Evolutionary conservation across 2,329 filamentous ascomycete genomes (phyloP), one percentile per base, ranked within the genome.

Genomic region (Botrytis fragariae): DNA sequence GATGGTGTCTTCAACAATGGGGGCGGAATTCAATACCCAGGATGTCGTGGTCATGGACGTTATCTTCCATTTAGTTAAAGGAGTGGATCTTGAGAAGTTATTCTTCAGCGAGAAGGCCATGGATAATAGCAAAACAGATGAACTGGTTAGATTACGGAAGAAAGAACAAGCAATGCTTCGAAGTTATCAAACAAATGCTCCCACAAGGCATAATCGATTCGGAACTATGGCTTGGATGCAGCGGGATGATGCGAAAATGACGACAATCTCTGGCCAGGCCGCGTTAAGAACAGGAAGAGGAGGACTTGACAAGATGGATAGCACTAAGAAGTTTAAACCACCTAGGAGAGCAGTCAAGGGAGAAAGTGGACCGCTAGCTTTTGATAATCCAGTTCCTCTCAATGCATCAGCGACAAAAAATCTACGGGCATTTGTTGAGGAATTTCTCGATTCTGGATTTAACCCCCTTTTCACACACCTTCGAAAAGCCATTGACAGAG

Each of bases 201-300:
- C 95, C 0, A 95, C 94, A 4, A 87, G 96, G 65, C 96, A 99
- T 82, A 97, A 95, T 78, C 89, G 96, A 48, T 99, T 98, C 79
- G 96, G 96, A 4, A 97, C 95, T 18, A 98, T 98, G 93, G 90
- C 98, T 48, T 98, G 95, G 95, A 90, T 99, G 54, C 94, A 97
- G 83, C 87, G 95, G 72, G 92, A 94, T 67, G 92, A 95, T 77
- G 90, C 92, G 69, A 95, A 95, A 79, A 89, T 96, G 78, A 92
- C 93, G 0, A 94, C 95, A 0, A 88, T 99, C 2, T 95, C 94
- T 0, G 96, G 96, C 1, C 95, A 98, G 80, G 92, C 94, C 78
- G 93, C 93, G 7, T 87, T 99, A 62, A 88, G 90, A 4, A 90
- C 94, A 78, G 88, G 90, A 10, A 87, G 92, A 14, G 88, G 88